Percentiles rank a stretch among this genome's conserved stretches.
Evolutionary conservation across 2,329 filamentous ascomycete species (phyloP).

Genomic region (Cercospora berteroae): DNA sequence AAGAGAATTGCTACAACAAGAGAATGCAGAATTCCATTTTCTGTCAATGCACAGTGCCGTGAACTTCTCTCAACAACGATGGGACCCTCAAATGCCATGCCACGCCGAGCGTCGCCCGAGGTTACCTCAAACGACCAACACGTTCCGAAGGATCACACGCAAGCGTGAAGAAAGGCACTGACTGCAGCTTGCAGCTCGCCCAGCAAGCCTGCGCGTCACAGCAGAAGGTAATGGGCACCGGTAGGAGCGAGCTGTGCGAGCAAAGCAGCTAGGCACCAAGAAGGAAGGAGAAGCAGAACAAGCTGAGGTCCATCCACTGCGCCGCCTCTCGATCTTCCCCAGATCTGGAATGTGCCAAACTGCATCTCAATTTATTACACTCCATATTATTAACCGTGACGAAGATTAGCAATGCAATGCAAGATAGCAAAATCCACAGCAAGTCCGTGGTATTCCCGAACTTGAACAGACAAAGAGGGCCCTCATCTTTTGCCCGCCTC

Average conservation of each 20-base stretch:
- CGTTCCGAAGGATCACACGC: not conserved
- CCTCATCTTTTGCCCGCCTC: not conserved
- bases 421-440: not conserved
- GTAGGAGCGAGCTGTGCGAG: not conserved
- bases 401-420: not conserved
- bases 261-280: not conserved
- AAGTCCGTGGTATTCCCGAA: not conserved
- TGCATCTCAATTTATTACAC: not conserved
- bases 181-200: not conserved
- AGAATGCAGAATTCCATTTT: not conserved
- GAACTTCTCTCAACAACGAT: not conserved
- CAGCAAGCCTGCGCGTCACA: not conserved
- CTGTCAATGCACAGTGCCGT: not conserved
- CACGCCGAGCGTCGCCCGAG: not conserved
- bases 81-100: not conserved
- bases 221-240: not conserved
- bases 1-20: not conserved
- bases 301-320: not conserved
- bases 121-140: not conserved
- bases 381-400: not conserved
- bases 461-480: no score
- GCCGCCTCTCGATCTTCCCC: not conserved
- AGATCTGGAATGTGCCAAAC: not conserved
- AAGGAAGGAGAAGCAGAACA: not conserved
- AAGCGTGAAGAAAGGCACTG: not conserved